Evolutionary conservation across 805 yeast genomes (phyloP), one percentile per base, ranked within the genome.

Genomic region (Starmerella bombi): DNA sequence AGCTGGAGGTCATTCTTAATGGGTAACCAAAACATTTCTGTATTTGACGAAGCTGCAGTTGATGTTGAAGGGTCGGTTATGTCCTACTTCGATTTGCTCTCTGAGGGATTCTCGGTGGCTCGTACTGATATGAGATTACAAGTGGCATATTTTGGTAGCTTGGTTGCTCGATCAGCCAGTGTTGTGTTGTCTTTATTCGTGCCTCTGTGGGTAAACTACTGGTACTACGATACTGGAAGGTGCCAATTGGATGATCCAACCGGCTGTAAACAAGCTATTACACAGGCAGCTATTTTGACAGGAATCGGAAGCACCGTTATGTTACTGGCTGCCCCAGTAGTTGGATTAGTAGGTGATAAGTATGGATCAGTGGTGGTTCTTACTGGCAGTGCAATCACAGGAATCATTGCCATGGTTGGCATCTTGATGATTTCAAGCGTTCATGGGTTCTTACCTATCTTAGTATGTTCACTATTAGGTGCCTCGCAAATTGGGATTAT

Each of bases 291-390:
- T 1, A 75, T 79, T 32, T 59, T 79, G 23, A 71, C 80, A 0
- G 88, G 88, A 7, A 68, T 77, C n/a, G 65, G 75, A 3, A 77
- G 77, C 48, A 62, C 74, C 0, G 63, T 68, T 19, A 70, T 78
- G 1, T 59, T 79, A 19, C n/a, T 74, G 0, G 62, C 70, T 33
- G 77, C 85, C 0, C 86, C 85, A 12, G 20, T 74, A 2, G 71
- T 75, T 66, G 86, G 85, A 3, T 52, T 64, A 37, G 50, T 72
- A n/a, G 66, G 74, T 18, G 83, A 77, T 54, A 58, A 55, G 21
- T 50, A 54, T 36, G 65, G 66, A 22, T 54, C 63, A n/a, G 60
- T 59, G 31, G 54, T 57, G 4, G 51, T 48, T 7, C 38, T 54
- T 62, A 14, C 55, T 69, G 23, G 38, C 65, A 3, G 44, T 36